Evolutionary conservation across 495 filamentous ascomycete genomes (phyloP).

Genomic region (Pyronema domesticum): DNA sequence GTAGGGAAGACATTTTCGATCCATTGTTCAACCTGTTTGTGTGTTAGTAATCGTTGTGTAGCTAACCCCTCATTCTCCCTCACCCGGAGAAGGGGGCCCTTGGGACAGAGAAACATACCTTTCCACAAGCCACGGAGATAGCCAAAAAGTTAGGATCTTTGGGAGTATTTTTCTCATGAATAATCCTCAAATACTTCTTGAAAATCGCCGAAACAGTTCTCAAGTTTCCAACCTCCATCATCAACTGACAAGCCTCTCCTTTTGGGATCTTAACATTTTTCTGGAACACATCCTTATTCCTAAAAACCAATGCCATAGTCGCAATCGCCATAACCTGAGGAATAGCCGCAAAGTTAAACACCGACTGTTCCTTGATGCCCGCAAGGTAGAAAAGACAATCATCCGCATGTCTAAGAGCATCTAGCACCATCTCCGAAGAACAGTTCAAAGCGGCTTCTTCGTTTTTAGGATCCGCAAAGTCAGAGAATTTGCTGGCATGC

Average conservation of each 20-base stretch:
- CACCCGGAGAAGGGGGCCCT: too few relatives aligned
- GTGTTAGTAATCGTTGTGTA: constrained; percentile 11
- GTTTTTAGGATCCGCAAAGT: constrained; percentile 71
- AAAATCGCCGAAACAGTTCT: constrained; percentile 62
- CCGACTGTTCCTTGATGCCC: constrained; percentile 83
- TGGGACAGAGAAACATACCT: constrained; percentile 37
- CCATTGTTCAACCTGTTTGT: constrained; percentile 74
- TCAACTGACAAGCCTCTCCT: constrained; percentile 76
- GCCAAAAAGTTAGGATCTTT: constrained; percentile 84
- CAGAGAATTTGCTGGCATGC: constrained; percentile 72
- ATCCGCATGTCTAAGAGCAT: constrained; percentile 69
- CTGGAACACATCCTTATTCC: constrained; percentile 74
- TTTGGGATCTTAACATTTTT: constrained; percentile 92
- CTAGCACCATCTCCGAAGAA: constrained; percentile 85
- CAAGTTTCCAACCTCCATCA: constrained; percentile 83
- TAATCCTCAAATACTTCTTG: constrained; percentile 52
- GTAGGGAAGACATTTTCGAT: constrained; percentile 87
- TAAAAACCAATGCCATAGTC: constrained; percentile 77
- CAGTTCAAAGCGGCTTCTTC: constrained; percentile 66
- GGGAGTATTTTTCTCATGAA: constrained; percentile 88
- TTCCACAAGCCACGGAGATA: constrained; percentile 78
- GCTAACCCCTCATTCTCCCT: constrained; percentile 1
- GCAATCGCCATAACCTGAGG: constrained; percentile 98
- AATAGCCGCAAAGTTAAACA: constrained; percentile 99
- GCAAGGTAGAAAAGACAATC: constrained; percentile 96